These are phyloP conservation scores for Tilletia walkeri DNA, from an alignment of 1,284 basidiomycete species.

Conservation along the genomic window DNA sequence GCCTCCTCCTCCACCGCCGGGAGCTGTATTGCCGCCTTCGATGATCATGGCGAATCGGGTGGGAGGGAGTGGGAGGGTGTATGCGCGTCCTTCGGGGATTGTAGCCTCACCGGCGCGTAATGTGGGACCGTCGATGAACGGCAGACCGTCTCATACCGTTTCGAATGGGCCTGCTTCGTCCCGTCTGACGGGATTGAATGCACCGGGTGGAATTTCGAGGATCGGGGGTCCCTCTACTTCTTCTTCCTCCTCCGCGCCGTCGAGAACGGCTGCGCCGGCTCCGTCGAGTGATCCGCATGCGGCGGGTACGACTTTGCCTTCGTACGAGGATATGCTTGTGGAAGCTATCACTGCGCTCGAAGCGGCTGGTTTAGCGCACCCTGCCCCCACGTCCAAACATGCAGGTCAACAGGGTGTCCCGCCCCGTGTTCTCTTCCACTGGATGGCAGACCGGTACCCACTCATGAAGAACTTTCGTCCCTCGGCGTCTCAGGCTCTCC, in stretches of 20 bases:
- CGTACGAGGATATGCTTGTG: slow-evolving; percentile 51
- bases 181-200: too few relatives aligned
- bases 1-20: neutral
- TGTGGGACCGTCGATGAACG: neutral
- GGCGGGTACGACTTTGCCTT: slow-evolving; percentile 36
- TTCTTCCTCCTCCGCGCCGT: too few relatives aligned
- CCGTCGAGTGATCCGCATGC: slow-evolving; percentile 20
- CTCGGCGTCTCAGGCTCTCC: slow-evolving; percentile 51
- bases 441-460: slow-evolving; percentile 50
- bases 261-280: neutral
- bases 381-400: slow-evolving; percentile 15
- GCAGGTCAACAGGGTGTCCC: slow-evolving; percentile 23
- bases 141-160: neutral
- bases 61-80: neutral
- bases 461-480: slow-evolving; percentile 53
- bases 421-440: slow-evolving; percentile 44
- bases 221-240: neutral
- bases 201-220: neutral
- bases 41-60: slow-evolving; percentile 3
- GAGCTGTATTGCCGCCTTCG: neutral
- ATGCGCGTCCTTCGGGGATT: neutral
- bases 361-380: slow-evolving; percentile 30
- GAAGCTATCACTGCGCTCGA: slow-evolving; percentile 41
- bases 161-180: too few relatives aligned
- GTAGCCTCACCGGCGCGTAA: too few relatives aligned